Conservation (phyloP, 768 basidiomycete genomes). For the Leucocoprinus leucothites region DNA sequence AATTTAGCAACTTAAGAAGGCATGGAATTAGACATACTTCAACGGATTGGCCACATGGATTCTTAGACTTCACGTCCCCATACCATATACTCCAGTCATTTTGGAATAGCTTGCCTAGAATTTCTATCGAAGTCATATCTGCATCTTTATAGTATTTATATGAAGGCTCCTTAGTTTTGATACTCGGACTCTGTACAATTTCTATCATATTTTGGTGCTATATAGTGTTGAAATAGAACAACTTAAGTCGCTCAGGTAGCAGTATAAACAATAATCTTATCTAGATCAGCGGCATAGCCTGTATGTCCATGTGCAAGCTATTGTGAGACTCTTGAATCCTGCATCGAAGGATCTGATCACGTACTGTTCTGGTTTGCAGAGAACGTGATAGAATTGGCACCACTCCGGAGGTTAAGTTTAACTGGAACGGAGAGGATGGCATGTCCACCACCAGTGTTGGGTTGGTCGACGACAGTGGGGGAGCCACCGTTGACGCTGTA, state of each 20-base stretch:
- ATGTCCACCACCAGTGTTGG: conserved; percentile 51
- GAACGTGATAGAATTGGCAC: conserved; percentile 51
- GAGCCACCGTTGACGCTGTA: conserved; percentile 57
- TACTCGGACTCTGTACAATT: neutral
- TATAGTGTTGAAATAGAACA: neutral
- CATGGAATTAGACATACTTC: conserved; percentile 39
- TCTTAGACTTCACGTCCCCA: neutral
- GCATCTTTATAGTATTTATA: neutral
- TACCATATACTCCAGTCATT: neutral
- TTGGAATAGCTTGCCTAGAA: neutral
- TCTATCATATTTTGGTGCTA: neutral
- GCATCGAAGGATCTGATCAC: conserved; percentile 15
- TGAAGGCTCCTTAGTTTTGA: neutral
- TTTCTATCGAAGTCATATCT: neutral
- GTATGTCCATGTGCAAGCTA: neutral
- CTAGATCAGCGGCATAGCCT: conserved; percentile 59
- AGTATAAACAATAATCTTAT: conserved; percentile 59
- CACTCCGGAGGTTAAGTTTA: conserved; percentile 44
- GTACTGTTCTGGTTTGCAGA: conserved; percentile 47
- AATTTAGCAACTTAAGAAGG: conserved; percentile 65
- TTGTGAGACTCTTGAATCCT: neutral
- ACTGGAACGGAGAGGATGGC: conserved; percentile 57
- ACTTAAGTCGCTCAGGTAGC: conserved; percentile 22
- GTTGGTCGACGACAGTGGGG: conserved; percentile 50
- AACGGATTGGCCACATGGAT: conserved; percentile 10